phyloP scores from a whole-genome alignment of 148 eudicot genomes.

The Heliamphora exappendiculata region DNA sequence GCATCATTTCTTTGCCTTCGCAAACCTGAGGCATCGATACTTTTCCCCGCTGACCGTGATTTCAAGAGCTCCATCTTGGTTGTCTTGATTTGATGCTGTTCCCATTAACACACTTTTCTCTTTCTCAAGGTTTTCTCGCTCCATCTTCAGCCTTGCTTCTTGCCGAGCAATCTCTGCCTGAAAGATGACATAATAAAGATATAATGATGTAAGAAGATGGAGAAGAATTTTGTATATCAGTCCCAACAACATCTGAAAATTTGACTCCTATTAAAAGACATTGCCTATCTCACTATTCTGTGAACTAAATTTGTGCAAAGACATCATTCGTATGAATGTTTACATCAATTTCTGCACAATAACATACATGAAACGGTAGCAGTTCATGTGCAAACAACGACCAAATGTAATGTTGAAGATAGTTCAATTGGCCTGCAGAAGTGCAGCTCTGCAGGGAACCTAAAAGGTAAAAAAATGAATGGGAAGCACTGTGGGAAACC shows the following conservation, averaged over 20 bases:
- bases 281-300: neutral
- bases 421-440: neutral
- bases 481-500: neutral
- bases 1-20: slow-evolving; percentile 88
- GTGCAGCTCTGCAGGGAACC: neutral
- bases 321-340: neutral
- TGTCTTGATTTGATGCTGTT: slow-evolving; percentile 97
- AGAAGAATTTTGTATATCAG: neutral
- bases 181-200: neutral
- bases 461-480: neutral
- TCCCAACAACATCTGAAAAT: neutral
- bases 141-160: slow-evolving; percentile 94
- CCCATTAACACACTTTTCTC: slow-evolving; percentile 99
- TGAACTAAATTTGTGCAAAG: neutral
- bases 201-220: neutral
- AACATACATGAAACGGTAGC: neutral
- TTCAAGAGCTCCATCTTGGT: slow-evolving; percentile 98
- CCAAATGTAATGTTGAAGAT: neutral
- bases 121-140: slow-evolving; percentile 92
- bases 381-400: neutral
- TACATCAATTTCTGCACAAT: neutral
- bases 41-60: slow-evolving; percentile 97
- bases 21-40: slow-evolving; percentile 91
- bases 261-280: neutral
- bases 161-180: slow-evolving; percentile 98